These are phyloP conservation scores for Clarireedia sp. DNA, from an alignment of 2,329 filamentous ascomycete genomes.

Conservation along the genomic window DNA sequence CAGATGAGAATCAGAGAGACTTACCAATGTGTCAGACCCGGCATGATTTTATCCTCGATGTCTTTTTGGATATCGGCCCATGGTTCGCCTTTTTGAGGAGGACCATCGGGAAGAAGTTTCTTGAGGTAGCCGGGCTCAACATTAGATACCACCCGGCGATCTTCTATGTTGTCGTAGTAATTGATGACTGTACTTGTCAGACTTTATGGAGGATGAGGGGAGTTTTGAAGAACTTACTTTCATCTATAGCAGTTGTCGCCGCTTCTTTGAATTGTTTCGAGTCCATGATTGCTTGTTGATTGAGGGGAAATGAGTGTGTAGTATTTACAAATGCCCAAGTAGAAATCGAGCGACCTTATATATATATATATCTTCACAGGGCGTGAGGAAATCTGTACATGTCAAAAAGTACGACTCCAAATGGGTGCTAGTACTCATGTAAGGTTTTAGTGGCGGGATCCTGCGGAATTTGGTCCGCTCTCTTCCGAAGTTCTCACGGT, in stretches of 20 bases:
- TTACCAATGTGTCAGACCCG: slow-evolving; percentile 82
- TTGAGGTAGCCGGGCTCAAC: slow-evolving; percentile 81
- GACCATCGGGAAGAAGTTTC: slow-evolving; percentile 62
- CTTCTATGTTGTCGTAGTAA: slow-evolving; percentile 71
- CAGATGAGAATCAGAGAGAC: slow-evolving; percentile 6
- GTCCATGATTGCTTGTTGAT: slow-evolving; percentile 52
- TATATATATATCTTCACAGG: no score
- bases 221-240: slow-evolving; percentile 51
- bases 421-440: no score
- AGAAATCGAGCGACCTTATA: no score
- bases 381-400: no score
- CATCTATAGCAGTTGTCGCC: slow-evolving; percentile 70
- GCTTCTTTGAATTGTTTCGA: slow-evolving; percentile 69
- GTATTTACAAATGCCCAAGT: not conserved
- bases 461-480: not conserved
- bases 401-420: no score
- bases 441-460: not conserved
- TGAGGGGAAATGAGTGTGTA: not conserved
- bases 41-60: slow-evolving; percentile 78
- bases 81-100: slow-evolving; percentile 58
- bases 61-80: slow-evolving; percentile 78
- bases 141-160: slow-evolving; percentile 64
- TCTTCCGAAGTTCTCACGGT: not conserved
- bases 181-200: slow-evolving; percentile 55
- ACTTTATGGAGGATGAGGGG: not conserved